Evolutionary conservation across 108 stramenopile genomes (phyloP), one percentile per base, ranked within the genome.

Genomic region (Fragilariopsis cylindrus): DNA sequence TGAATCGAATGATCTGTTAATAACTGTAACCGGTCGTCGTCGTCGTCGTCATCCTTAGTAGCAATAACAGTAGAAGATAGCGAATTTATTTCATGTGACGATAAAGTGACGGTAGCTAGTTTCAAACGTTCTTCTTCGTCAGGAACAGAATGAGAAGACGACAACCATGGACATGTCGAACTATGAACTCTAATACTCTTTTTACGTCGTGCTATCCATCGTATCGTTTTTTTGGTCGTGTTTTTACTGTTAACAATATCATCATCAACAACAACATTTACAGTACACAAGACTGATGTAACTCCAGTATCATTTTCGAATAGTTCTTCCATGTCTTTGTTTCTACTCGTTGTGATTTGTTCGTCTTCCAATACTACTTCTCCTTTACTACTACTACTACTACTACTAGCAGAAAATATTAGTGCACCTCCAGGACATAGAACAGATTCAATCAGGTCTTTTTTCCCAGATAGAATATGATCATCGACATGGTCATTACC

Each of bases 121-220:
- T 69, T 60, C 45, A 72, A 40, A 16, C 57, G 69, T 3, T 63
- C 52, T 68, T 54, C 67, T 69, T 86, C 81, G 3, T 70, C 60
- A 1, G 40, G 45, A 2, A 47, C 41, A 13, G 65, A 81, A 70
- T 68, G 57, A 0, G 68, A 65, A 49, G 68, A 58, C 12, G 73
- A 62, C 74, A 79, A 60, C 75, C 79, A 86, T n/a, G 64, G 71
- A 48, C 83, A 84, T n/a, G 48, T 84, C 41, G 71, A 81, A 54
- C 66, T 30, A 72, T 73, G 81, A 60, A 55, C 71, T 56, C 53
- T 54, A 45, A 73, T 49, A 13, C 60, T 52, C 7, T 48, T 11
- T 40, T 48, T 68, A 3, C 49, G 67, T 44, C 5, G 48, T 18
- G 49, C 67, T 41, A 68, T 68, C 48, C 16, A 68, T 4, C 58